phyloP scores from a whole-genome alignment of 495 filamentous ascomycete genomes.

The Ascobolus immersus region DNA sequence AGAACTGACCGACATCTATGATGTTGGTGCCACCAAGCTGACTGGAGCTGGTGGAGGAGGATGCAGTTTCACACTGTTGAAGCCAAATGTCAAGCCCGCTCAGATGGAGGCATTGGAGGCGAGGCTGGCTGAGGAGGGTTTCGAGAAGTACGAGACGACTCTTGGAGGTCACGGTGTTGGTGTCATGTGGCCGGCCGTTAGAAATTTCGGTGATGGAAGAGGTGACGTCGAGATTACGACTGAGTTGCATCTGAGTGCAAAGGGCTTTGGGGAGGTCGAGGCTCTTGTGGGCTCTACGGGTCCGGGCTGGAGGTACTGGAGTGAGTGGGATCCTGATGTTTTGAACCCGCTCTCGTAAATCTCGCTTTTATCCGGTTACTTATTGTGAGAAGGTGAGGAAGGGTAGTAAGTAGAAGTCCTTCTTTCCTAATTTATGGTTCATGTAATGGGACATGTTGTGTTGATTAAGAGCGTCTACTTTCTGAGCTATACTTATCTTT shows the following conservation, averaged over 20 bases:
- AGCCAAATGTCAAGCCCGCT: slow-evolving; percentile 26
- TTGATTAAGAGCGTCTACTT: too few species aligned
- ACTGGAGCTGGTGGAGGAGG: slow-evolving; percentile 89
- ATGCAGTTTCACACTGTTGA: slow-evolving; percentile 75
- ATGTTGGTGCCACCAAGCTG: slow-evolving; percentile 91
- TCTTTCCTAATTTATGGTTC: too few species aligned
- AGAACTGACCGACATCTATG: slow-evolving; percentile 65
- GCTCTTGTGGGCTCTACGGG: slow-evolving; percentile 46
- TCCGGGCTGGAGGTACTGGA: too few species aligned
- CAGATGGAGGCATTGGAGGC: slow-evolving; percentile 31
- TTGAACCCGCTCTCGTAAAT: too few species aligned
- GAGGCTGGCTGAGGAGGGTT: slow-evolving; percentile 48
- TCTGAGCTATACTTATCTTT: too few species aligned
- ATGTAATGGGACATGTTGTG: too few species aligned
- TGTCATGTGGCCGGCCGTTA: slow-evolving; percentile 72
- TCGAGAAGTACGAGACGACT: slow-evolving; percentile 60
- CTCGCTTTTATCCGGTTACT: too few species aligned
- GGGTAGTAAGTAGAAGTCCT: too few species aligned
- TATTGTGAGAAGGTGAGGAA: too few species aligned
- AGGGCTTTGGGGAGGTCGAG: slow-evolving; percentile 59
- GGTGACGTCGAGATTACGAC: slow-evolving; percentile 82
- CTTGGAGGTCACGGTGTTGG: slow-evolving; percentile 80
- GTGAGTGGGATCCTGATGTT: too few species aligned
- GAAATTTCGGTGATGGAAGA: slow-evolving; percentile 38
- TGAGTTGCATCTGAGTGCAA: slow-evolving; percentile 64